Conservation (phyloP, 2,329 filamentous ascomycete genomes). For the Emmonsia crescens region DNA sequence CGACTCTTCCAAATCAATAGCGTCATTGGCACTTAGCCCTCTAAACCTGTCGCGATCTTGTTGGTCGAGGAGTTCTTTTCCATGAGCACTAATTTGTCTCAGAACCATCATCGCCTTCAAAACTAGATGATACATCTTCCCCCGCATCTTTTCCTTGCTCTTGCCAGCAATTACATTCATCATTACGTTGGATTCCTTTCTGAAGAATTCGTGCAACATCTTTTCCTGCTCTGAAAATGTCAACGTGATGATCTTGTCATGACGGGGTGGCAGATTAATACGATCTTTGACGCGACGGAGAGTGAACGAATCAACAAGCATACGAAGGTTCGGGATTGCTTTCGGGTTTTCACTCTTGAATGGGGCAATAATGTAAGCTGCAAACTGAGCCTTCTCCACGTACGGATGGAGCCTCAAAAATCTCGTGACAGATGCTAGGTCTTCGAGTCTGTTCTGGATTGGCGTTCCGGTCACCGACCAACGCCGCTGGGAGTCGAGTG, state of each 20-base stretch:
- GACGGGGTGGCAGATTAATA: constrained; percentile 66
- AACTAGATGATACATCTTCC: constrained; percentile 87
- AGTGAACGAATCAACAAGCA: constrained; percentile 90
- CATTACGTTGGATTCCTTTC: constrained; percentile 66
- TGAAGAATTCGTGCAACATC: constrained; percentile 72
- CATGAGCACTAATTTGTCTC: constrained; percentile 83
- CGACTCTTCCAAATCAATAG: constrained; percentile 81
- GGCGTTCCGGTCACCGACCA: constrained; percentile 98
- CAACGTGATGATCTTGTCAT: constrained; percentile 62
- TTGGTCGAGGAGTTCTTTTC: constrained; percentile 77
- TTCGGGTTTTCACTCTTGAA: constrained; percentile 81
- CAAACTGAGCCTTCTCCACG: constrained; percentile 64
- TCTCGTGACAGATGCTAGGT: constrained; percentile 74
- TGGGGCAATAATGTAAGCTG: constrained; percentile 66
- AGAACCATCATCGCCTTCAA: constrained; percentile 83
- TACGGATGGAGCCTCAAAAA: constrained; percentile 82
- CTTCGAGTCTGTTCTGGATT: constrained; percentile 85
- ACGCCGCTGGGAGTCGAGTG: constrained; percentile 65
- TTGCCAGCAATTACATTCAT: constrained; percentile 62
- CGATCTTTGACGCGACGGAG: constrained; percentile 84
- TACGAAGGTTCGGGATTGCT: constrained; percentile 57
- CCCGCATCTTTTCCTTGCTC: constrained; percentile 58
- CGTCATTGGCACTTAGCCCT: constrained; percentile 70
- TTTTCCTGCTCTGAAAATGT: constrained; percentile 66
- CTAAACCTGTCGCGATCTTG: constrained; percentile 71